Percentiles rank a stretch among this genome's conserved stretches.
These are phyloP conservation scores for Lactarius vividus DNA, from an alignment of 768 basidiomycete species.

Conservation along the genomic window DNA sequence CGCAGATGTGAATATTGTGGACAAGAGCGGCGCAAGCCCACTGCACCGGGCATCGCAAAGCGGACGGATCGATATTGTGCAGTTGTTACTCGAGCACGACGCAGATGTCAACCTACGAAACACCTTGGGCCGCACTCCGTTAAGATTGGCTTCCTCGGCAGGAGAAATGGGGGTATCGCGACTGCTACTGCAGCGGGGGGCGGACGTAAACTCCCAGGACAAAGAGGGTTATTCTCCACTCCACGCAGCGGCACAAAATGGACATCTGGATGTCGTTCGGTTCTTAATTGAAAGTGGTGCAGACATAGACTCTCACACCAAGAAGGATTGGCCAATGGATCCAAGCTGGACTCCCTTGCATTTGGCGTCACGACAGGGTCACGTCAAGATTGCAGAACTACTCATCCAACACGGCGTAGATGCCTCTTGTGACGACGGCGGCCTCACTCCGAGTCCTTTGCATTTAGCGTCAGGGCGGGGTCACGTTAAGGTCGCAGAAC, in stretches of 20 bases:
- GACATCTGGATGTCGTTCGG: background rate
- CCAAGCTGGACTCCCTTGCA: background rate
- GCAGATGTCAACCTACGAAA: background rate
- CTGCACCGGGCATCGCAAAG: background rate
- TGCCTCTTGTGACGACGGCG: background rate
- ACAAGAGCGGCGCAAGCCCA: background rate
- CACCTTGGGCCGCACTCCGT: background rate
- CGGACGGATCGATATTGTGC: background rate
- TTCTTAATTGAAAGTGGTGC: background rate
- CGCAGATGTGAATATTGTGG: background rate
- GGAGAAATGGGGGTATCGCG: background rate
- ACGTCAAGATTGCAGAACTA: background rate
- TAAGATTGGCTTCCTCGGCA: background rate
- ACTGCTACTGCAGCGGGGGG: background rate
- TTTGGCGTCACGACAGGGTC: background rate
- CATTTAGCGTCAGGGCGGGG: too few relatives aligned
- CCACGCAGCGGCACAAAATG: background rate
- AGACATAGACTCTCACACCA: too few relatives aligned
- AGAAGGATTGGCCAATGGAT: too few relatives aligned
- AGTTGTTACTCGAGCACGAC: slow-evolving; percentile 3
- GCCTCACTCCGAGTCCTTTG: too few relatives aligned
- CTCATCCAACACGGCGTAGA: background rate
- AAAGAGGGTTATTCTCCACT: background rate
- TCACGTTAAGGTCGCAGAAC: too few relatives aligned
- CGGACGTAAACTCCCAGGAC: background rate